Evolutionary conservation across 2,329 filamentous ascomycete genomes (phyloP).

Genomic region (Trichoderma sp.): DNA sequence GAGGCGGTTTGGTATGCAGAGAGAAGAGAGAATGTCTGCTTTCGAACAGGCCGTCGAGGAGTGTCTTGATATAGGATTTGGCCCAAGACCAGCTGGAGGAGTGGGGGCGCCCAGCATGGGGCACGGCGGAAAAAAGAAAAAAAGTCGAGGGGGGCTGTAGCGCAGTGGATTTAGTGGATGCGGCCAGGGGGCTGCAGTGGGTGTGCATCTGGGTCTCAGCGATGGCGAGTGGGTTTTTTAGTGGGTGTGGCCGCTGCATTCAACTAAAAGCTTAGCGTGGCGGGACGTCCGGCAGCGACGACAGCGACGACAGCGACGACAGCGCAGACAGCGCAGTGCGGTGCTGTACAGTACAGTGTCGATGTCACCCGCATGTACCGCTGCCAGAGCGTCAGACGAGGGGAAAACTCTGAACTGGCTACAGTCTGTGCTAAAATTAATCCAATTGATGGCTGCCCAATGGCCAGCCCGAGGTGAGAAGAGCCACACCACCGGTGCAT

Average conservation of each 20-base stretch:
- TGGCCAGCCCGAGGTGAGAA: neutral
- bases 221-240: conserved; percentile 16
- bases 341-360: too few species aligned
- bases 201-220: conserved; percentile 18
- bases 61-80: conserved; percentile 20
- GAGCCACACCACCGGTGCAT: neutral
- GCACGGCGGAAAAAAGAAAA: conserved; percentile 10
- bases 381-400: neutral
- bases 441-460: neutral
- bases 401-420: neutral
- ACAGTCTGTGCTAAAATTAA: neutral
- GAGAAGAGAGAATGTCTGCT: conserved; percentile 12
- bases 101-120: conserved; percentile 15
- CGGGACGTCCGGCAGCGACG: conserved; percentile 28
- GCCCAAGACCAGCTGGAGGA: conserved; percentile 1
- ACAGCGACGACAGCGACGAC: neutral
- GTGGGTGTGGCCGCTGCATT: conserved; percentile 23
- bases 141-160: conserved; percentile 10
- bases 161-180: conserved; percentile 6
- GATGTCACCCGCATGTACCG: neutral
- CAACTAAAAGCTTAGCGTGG: conserved; percentile 31
- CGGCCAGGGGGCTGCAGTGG: conserved; percentile 15
- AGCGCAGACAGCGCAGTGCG: too few species aligned
- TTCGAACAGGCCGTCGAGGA: conserved; percentile 16
- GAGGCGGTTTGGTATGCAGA: conserved; percentile 15